Base-by-base conservation (phyloP, 106 monocot genomes). In the Acanthochlamys bracteata region DNA sequence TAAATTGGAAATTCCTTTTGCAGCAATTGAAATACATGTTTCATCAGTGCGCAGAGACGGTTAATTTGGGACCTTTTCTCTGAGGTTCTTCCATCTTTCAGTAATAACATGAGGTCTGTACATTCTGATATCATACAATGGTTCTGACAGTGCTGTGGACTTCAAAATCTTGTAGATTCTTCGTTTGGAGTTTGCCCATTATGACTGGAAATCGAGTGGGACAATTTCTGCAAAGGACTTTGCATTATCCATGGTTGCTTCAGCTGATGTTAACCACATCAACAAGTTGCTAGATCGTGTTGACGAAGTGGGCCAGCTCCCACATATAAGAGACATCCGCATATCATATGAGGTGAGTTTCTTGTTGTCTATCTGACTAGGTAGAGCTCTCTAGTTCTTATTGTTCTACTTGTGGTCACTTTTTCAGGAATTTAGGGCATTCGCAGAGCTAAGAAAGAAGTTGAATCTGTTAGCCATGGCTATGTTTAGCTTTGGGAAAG, bases 181-280 rank as follows among this genome's bases (percentile, higher is more conserved):
- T 67, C 78, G 71, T 3, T 65, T 98, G 72, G 98, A 98, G 66
- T 98, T 98, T 69, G 45, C 74, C 19, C 98, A 98, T 69, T 98
- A 98, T 65, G 98, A 98, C 67, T 79, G 61, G 41, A 83, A 83
- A 55, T 79, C 69, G 53, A 69, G 73, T 39, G 85, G 85, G 60
- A 73, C 77, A 23, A 92, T 98, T 54, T 76, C 85, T 59, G 80
- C 85, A 3, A 92, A 83, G 73, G 98, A 98, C 78, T 98, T 98
- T 72, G 85, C 92, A n/a, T 66, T 92, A 20, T 98, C 98, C 17
- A 83, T 98, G 85, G 81, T 92, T 65, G 88, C 98, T 39, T 83
- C 88, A 54, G 88, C 92, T 45, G 88, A 92, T 24, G 73, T 85
- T 21, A 83, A 80, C 20, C 83, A 89, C 55, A 80, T 92, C 66